Evolutionary conservation across 1,284 basidiomycete genomes (phyloP), one percentile per base, ranked within the genome.

Genomic region (Marasmius tenuissimus): DNA sequence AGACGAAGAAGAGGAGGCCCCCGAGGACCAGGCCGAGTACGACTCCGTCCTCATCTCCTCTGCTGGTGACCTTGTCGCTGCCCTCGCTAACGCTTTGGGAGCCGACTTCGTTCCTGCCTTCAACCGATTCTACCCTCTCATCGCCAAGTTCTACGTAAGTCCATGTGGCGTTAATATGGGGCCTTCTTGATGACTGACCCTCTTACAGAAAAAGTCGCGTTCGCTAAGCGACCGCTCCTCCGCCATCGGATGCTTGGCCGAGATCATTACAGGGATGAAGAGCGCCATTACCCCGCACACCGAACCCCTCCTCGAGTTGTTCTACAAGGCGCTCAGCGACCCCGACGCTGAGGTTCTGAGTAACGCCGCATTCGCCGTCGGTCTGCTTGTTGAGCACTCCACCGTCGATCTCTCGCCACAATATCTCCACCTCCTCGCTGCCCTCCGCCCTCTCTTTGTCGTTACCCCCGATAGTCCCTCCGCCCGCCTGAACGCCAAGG

Each of bases 201-300:
- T 55, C 20, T 57, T 67, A 37, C 70, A 94, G 91, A 89, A 89
- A 79, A 90, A 91, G 76, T 91, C 85, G 69, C 89, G 95, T 63
- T 94, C 94, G 11, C 79, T 92, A 60, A 94, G 92, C 65, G 97
- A 99, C 75, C 91, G 94, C 55, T 96, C 96, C 11, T 92, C 96
- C 62, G 90, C 96, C 27, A 93, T 98, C 62, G 97, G 97, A 35
- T 93, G 92, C 66, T 82, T 99, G 34, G 97, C 96, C 55, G 97
- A 99, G 80, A 93, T 98, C 68, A 96, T 97, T 72, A 88, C 91
- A 35, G 96, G 95, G 55, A 91, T 99, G 84, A 96, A 97, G 81
- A 76, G 75, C 55, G 88, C 92, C 35, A 85, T 98, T 66, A 97
- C 95, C 0, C 88, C 91, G 14, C 93, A 87, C 72, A 98, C 97